phyloP scores from a whole-genome alignment of 768 basidiomycete genomes.

The Tephrocybe sp. region DNA sequence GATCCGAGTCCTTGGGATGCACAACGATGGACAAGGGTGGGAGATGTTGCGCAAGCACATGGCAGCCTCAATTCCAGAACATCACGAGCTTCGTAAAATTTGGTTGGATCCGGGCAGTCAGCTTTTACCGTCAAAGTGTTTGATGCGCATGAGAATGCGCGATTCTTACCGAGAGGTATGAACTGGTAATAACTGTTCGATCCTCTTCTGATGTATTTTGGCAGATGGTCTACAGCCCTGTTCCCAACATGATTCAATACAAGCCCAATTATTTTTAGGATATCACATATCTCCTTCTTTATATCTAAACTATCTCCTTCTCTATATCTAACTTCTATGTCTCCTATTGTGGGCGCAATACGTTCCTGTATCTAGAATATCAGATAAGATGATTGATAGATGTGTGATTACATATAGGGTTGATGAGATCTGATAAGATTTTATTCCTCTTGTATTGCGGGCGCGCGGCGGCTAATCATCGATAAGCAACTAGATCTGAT shows the following conservation, averaged over 20 bases:
- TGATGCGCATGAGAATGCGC: constrained; percentile 58
- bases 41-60: constrained; percentile 48
- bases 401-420: not conserved
- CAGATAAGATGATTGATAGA: constrained; percentile 10
- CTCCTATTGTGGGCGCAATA: no score
- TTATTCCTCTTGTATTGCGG: no score
- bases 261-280: constrained; percentile 25
- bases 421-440: constrained; percentile 10
- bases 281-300: no score
- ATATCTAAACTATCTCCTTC: no score
- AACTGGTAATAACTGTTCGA: not conserved
- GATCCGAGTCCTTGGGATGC: constrained; percentile 51
- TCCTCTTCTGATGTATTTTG: constrained; percentile 2
- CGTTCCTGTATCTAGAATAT: no score
- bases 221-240: constrained; percentile 52
- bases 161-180: constrained; percentile 57
- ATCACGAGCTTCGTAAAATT: constrained; percentile 43
- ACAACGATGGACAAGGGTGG: constrained; percentile 53
- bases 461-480: not conserved
- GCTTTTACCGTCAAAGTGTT: constrained; percentile 52
- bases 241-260: constrained; percentile 57
- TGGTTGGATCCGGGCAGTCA: constrained; percentile 44
- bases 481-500: not conserved
- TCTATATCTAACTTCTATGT: no score
- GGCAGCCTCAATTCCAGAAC: constrained; percentile 40